Evolutionary conservation across 2,329 filamentous ascomycete species (phyloP).

Genomic region (Pyrenophora seminiperda): DNA sequence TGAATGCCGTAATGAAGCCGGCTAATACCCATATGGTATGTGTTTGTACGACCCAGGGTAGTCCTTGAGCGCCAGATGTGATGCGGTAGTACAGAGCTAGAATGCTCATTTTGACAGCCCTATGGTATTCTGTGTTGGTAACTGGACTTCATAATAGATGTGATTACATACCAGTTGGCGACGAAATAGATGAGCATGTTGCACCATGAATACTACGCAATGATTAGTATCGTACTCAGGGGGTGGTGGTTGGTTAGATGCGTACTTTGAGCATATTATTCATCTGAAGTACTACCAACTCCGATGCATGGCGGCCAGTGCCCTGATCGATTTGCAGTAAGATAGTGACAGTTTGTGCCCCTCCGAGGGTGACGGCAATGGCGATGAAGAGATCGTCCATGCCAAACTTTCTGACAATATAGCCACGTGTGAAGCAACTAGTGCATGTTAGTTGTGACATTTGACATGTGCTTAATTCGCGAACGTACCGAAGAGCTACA

Average conservation of each 20-base stretch:
- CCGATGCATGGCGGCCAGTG: conserved; percentile 25
- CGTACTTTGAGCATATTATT: conserved; percentile 32
- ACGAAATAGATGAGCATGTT: conserved; percentile 36
- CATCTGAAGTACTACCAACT: conserved; percentile 24
- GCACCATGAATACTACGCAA: conserved; percentile 33
- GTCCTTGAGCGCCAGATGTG: conserved; percentile 28
- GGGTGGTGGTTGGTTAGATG: no score
- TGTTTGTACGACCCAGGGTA: conserved; percentile 31
- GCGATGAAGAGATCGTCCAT: conserved; percentile 36
- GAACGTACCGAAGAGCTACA: conserved; percentile 27
- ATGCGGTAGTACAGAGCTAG: conserved; percentile 37
- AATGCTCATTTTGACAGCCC: conserved; percentile 41
- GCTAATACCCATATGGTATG: conserved; percentile 29
- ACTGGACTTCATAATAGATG: not conserved
- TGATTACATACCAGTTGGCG: conserved; percentile 29
- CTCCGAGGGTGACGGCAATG: conserved; percentile 30
- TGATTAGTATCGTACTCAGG: not conserved
- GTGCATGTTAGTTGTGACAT: conserved; percentile 4
- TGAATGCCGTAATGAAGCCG: conserved; percentile 27
- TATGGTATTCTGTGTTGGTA: conserved; percentile 7
- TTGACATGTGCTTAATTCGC: not conserved
- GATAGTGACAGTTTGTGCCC: conserved; percentile 33
- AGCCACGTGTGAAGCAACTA: conserved; percentile 34
- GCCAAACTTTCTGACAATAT: conserved; percentile 34
- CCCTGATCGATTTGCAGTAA: conserved; percentile 35